Evolutionary conservation across 1,284 basidiomycete species (phyloP).

Genomic region (Microstroma glucosiphilum): DNA sequence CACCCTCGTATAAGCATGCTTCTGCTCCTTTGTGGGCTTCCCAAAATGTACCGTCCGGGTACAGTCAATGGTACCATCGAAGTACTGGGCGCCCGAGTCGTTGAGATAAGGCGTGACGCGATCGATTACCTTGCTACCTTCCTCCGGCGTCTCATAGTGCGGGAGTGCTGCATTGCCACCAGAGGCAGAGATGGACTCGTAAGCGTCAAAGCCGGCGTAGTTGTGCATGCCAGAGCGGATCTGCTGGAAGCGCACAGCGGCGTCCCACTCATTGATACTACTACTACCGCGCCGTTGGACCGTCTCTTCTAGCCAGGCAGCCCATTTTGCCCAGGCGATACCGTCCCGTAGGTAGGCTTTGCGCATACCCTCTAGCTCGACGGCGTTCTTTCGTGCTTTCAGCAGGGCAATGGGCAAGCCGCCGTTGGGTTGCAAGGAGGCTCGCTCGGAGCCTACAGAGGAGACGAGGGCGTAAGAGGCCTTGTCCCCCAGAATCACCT

Average conservation of each 20-base stretch:
- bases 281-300: constrained; percentile 14
- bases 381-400: constrained; percentile 42
- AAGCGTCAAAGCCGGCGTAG: constrained; percentile 40
- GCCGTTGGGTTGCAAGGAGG: constrained; percentile 1
- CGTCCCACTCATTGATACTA: constrained; percentile 32
- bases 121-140: constrained; percentile 28
- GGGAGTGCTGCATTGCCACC: constrained; percentile 45
- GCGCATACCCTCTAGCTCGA: constrained; percentile 40
- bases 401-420: constrained; percentile 31
- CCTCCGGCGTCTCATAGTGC: constrained; percentile 45
- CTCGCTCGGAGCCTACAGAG: constrained; percentile 27
- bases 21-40: constrained; percentile 37
- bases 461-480: constrained; percentile 35
- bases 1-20: constrained; percentile 42
- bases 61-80: constrained; percentile 47
- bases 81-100: constrained; percentile 43
- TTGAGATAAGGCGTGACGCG: constrained; percentile 39
- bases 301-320: constrained; percentile 48
- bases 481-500: constrained; percentile 31
- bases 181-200: constrained; percentile 43
- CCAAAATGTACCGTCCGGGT: constrained; percentile 47
- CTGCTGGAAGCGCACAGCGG: constrained; percentile 29
- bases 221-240: constrained; percentile 24
- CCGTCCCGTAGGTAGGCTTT: constrained; percentile 43
- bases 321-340: constrained; percentile 44